Evolutionary conservation across 805 yeast species (phyloP), one percentile per base, ranked within the genome.

Genomic region (Myxozyma melibiosi): DNA sequence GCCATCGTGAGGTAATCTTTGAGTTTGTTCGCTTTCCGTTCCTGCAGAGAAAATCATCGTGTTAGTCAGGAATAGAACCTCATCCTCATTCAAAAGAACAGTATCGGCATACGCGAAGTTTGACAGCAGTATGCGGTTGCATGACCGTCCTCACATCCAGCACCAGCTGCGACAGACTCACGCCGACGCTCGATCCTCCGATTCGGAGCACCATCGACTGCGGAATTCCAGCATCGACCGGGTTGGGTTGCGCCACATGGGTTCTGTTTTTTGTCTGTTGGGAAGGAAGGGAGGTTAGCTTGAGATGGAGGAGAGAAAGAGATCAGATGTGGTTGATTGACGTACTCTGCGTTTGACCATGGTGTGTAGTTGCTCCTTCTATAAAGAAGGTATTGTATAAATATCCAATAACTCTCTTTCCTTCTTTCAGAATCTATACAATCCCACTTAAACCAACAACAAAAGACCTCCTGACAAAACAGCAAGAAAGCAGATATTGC

Each of bases 1-100:
- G 97, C 88, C 97, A 94, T 91, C n/a, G 90, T 96, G n/a, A 91
- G 81, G 66, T 87, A 94, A 74, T 92, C 99, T 71, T 87, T 89
- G 64, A 94, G 77, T 69, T 84, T 88, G 73, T 94, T 94, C 38
- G 88, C 78, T 70, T 88, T 89, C 49, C 98, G 79, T 73, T 94
- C 99, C 65, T 61, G 40, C 5, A n/a, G n/a, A n/a, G n/a, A n/a
- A n/a, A n/a, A 18, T 13, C 14, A 18, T n/a, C 18, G 22, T 20
- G 27, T 48, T 35, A 24, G 3, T 4, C 22, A 6, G 16, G 11
- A 16, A 22, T 11, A 13, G n/a, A 20, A 28, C 22, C 22, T 41
- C 5, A 20, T 9, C 33, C 24, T 7, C 34, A 42, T 41, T 9
- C 13, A 38, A 11, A 27, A 6, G 6, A 13, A 45, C 8, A 18